Evolutionary conservation across 2,329 filamentous ascomycete species (phyloP), one percentile per base, ranked within the genome.

Genomic region (Xylaria sp.): DNA sequence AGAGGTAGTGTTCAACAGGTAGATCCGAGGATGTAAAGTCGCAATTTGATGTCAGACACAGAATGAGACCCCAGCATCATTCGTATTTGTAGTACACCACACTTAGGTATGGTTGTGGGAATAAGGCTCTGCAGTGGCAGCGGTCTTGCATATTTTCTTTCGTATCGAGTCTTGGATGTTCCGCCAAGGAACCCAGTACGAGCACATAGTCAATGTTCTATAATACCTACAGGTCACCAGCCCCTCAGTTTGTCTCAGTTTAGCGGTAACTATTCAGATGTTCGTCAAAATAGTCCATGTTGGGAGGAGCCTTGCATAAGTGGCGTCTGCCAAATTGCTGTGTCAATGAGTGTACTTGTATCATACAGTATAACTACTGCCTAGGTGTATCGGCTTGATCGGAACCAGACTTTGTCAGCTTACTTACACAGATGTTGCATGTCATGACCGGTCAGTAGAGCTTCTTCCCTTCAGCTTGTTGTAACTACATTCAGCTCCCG

Each of bases 11-110:
- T 6, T 27, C 24, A 27, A 27, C 24, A 51, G 48, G 48, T 51
- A 58, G 62, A 68, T 32, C 36, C 53, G 50, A 55, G 54, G 47
- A 62, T 19, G 45, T 47, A 58, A 62, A 48, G 45, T 68, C 62
- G 51, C 58, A 62, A 68, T 68, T 55, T 59, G 57, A 61, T 62
- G 54, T 55, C 47, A 58, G 62, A 61, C 62, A 62, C 56, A 61
- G 19, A 53, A 45, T 17, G 36, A 61, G 27, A 53, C 42, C 61
- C 61, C 61, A 55, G 57, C 61, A 58, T n/a, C 21, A 14, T 61
- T 65, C 66, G 66, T 68, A 68, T 68, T 65, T 47, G 27, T 47
- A 36, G 54, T 21, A 19, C 39, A 39, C 53, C 57, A 55, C 53
- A 14, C 19, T 27, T 19, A 47, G 17, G 42, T 50, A 34, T 57